Base-by-base conservation (phyloP, 2,329 filamentous ascomycete species). In the Trichoderma brevicompactum region DNA sequence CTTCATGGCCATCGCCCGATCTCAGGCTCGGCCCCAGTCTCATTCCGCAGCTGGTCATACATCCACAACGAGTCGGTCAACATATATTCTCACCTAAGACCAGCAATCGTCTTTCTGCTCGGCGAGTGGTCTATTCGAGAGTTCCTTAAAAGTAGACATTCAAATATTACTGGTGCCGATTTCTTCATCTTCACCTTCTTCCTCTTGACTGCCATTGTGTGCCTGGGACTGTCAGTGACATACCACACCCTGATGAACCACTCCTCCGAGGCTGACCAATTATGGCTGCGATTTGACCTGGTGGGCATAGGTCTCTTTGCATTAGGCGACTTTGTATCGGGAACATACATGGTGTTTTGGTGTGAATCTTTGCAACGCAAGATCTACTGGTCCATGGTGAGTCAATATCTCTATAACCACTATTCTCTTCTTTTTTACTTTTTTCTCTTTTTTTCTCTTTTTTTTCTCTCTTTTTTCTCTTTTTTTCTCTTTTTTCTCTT, bases 321-420 rank as follows among this genome's bases (percentile, higher is more conserved):
- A 28, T 12, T 61, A 6, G 58, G 58, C 9, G 58, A 61, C 36
- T 61, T 61, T 52, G 36, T 61, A 32, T 61, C 58, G 8, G 58
- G 46, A 19, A 61, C 52, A 19, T 61, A 61, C 46, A 61, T 61
- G 58, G 58, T 61, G 15, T 61, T 61, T 7, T 61, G 58, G 58
- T 61, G 58, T 52, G 58, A 61, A 7, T 46, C 58, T 52, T 19
- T 34, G 34, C 19, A 61, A 15, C 58, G 58, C 36, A 61, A 61
- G 23, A 61, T 61, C 7, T 61, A 61, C 58, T 61, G 58, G 58
- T 61, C 58, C 8, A 61, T 61, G 58, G 58, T 61, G 36, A 52
- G 58, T 34, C 10, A 34, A 50, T 32, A 32, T 32, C n/a, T n/a
- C n/a, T n/a, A n/a, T n/a, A n/a, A n/a, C n/a, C n/a, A n/a, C n/a